phyloP scores from a whole-genome alignment of 768 basidiomycete genomes.

The Leccinum aurantiacum region DNA sequence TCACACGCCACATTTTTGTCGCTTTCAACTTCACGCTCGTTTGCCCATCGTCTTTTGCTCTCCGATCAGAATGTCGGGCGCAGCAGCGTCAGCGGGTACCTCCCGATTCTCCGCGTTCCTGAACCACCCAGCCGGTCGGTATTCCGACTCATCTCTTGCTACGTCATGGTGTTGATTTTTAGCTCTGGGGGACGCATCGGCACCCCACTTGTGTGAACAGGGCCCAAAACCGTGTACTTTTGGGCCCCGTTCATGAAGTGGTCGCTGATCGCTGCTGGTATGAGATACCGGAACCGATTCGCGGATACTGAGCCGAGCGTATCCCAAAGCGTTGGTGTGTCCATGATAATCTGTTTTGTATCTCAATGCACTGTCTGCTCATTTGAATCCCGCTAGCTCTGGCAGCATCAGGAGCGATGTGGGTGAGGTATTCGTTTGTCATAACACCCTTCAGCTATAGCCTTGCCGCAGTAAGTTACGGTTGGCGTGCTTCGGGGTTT shows the following conservation, averaged over 20 bases:
- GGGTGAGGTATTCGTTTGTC: conserved; percentile 97
- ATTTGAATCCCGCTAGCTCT: conserved; percentile 55
- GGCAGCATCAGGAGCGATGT: conserved; percentile 92
- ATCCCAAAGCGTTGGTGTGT: conserved; percentile 87
- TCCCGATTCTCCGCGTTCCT: conserved; percentile 79
- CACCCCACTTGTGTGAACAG: conserved; percentile 35
- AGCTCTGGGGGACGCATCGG: conserved; percentile 1
- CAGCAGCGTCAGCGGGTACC: conserved; percentile 71
- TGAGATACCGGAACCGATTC: conserved; percentile 84
- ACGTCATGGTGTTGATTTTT: conserved; percentile 3
- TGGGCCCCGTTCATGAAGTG: conserved; percentile 97
- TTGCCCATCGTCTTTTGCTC: conserved; percentile 3
- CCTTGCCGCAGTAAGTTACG: conserved; percentile 75
- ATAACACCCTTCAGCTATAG: conserved; percentile 85
- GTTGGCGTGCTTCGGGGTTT: not conserved
- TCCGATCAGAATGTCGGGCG: conserved; percentile 64
- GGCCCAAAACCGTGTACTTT: conserved; percentile 95
- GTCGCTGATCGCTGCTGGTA: conserved; percentile 78
- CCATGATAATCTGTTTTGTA: not conserved
- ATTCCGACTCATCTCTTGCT: not conserved
- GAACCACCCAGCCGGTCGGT: conserved; percentile 91
- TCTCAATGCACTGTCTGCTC: not conserved
- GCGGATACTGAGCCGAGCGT: conserved; percentile 86
- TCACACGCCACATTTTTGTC: conserved; percentile 14
- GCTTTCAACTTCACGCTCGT: not conserved